Base-by-base conservation (phyloP, 192 early-diverging fungal genomes). In the Backusella tuberculispora region DNA sequence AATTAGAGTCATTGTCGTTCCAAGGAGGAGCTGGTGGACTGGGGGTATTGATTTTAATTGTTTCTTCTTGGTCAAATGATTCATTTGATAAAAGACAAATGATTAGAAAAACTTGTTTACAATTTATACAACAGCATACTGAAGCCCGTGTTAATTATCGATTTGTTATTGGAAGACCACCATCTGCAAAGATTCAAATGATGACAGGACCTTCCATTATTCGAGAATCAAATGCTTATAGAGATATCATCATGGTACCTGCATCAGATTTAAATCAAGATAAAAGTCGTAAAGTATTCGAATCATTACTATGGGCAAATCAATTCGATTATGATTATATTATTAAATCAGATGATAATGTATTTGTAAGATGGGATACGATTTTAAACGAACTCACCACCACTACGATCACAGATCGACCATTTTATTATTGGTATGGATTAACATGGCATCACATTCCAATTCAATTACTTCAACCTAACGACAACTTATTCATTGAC, bases 351-450 rank as follows among this genome's bases (percentile, higher is more conserved):
- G 82, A 88, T 53, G 88, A 89, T 37, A 84, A 89, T 66, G 78
- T 89, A 15, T 89, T 89, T 80, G 85, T 88, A 13, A 74, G 88
- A n/a, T 86, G 83, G 84, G 88, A 89, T 53, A 78, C 71, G 12
- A 71, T 89, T 26, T 40, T 74, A 9, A 42, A 69, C 3, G 88
- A 89, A 67, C 67, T 86, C 10, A 71, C 73, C 29, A 69, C 29
- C 2, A 34, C 29, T 78, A 3, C 10, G 21, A 24, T 13, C 21
- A 68, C 80, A 13, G 83, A 85, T 13, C 60, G 46, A 40, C 75
- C 83, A 24, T 74, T 74, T 19, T 82, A 83, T 43, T 88, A 88
- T 38, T 89, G 88, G 88, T 76, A 76, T 63, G 88, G 86, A 5
- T 73, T 89, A 4, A 82, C 72, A 0, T 89, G 26, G 15, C 45